phyloP scores from a whole-genome alignment of 352 stramenopile species.

The Peronospora destructor region DNA sequence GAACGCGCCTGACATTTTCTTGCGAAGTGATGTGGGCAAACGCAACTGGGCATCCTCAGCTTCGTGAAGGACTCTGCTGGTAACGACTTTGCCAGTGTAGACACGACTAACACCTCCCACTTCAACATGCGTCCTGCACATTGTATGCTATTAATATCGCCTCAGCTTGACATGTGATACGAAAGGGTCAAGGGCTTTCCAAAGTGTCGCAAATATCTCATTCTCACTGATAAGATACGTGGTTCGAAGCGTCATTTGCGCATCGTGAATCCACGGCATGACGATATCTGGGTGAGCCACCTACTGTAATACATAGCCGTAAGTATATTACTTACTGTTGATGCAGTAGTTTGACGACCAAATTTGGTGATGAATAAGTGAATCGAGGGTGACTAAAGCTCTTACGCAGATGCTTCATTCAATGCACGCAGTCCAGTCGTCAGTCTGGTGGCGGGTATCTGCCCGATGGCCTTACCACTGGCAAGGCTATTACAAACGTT shows the following conservation, averaged over 20 bases:
- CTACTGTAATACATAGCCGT: neutral
- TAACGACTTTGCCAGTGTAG: too few relatives aligned
- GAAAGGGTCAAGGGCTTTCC: neutral
- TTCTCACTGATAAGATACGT: neutral
- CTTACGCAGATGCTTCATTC: neutral
- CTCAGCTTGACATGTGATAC: neutral
- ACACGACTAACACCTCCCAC: too few relatives aligned
- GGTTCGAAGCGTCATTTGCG: neutral
- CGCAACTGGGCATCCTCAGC: slow-evolving; percentile 43
- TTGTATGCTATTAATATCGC: too few relatives aligned
- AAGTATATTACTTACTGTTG: neutral
- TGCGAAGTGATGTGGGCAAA: slow-evolving; percentile 37
- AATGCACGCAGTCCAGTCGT: neutral
- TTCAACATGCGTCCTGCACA: too few relatives aligned
- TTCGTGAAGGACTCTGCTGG: too few relatives aligned
- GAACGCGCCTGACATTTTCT: slow-evolving; percentile 33
- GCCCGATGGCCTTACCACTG: neutral
- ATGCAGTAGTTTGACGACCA: neutral
- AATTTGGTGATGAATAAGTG: neutral
- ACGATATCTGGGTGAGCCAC: neutral
- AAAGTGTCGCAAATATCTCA: neutral
- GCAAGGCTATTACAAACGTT: neutral
- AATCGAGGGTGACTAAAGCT: neutral
- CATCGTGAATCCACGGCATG: neutral
- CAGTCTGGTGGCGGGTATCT: neutral